phyloP scores from a whole-genome alignment of 345 rosid species.

The Melaleuca alternifolia region DNA sequence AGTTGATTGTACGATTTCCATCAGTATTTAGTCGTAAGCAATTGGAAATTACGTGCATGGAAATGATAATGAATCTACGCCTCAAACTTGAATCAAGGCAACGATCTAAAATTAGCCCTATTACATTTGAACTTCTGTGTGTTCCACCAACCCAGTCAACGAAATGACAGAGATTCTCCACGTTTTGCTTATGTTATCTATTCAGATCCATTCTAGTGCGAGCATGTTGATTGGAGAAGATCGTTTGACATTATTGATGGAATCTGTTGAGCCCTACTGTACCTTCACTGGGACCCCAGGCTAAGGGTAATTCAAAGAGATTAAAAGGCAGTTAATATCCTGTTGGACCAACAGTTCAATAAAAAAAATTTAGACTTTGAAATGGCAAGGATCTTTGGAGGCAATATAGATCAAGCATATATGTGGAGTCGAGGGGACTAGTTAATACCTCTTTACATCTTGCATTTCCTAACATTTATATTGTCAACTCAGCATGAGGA shows the following conservation, averaged over 20 bases:
- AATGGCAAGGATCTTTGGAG: conserved; percentile 26
- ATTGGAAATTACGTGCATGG: no score
- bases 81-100: no score
- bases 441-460: conserved; percentile 7
- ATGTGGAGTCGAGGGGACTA: conserved; percentile 31
- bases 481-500: no score
- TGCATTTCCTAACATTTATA: neutral
- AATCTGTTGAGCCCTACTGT: conserved; percentile 32
- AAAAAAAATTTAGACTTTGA: conserved; percentile 43
- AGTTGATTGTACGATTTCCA: conserved; percentile 18
- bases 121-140: neutral
- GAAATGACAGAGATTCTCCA: neutral
- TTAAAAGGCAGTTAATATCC: conserved; percentile 29
- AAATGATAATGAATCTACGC: no score
- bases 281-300: conserved; percentile 42
- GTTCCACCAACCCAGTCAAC: neutral
- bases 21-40: neutral
- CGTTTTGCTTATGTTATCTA: conserved; percentile 10
- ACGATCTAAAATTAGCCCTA: no score
- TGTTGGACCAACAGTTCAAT: conserved; percentile 34
- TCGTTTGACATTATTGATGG: conserved; percentile 29
- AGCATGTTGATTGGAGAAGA: conserved; percentile 24
- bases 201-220: conserved; percentile 14
- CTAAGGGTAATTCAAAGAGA: conserved; percentile 35
- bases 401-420: conserved; percentile 23